Percentiles rank a stretch among this genome's conserved stretches.
These are phyloP conservation scores for Knufia fluminis DNA, from an alignment of 2,329 filamentous ascomycete genomes.

Conservation along the genomic window DNA sequence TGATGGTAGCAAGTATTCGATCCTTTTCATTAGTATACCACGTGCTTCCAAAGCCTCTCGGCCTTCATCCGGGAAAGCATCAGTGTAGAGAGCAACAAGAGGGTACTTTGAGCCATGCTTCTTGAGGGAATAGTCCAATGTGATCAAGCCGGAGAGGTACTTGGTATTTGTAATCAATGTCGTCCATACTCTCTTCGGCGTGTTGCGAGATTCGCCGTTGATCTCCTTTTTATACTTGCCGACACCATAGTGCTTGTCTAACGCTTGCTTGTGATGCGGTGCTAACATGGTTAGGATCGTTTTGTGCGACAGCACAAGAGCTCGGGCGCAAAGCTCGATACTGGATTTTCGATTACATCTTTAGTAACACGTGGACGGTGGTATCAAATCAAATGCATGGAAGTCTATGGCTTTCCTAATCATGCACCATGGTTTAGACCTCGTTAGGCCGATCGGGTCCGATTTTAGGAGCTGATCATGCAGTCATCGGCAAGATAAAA, in stretches of 20 bases:
- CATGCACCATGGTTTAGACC: background rate
- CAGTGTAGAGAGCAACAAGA: slow-evolving; percentile 73
- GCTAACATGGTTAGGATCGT: background rate
- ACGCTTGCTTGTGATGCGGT: slow-evolving; percentile 3
- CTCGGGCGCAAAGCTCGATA: background rate
- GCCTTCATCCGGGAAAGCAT: slow-evolving; percentile 60
- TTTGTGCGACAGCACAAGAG: background rate
- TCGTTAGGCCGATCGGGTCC: background rate
- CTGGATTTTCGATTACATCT: background rate
- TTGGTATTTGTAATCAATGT: slow-evolving; percentile 75
- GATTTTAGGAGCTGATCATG: background rate
- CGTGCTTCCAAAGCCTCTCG: slow-evolving; percentile 60
- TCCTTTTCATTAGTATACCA: slow-evolving; percentile 58
- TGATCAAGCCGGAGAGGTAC: slow-evolving; percentile 75
- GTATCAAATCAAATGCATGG: background rate
- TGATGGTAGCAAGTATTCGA: slow-evolving; percentile 64
- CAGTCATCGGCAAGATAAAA: background rate
- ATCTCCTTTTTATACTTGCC: background rate
- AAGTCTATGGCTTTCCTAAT: no score
- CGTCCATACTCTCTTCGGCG: slow-evolving; percentile 60
- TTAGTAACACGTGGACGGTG: background rate
- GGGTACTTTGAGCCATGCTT: slow-evolving; percentile 59
- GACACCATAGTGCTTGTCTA: background rate
- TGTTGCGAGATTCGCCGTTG: background rate
- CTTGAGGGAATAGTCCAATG: slow-evolving; percentile 68